Evolutionary conservation across 345 rosid genomes (phyloP), one percentile per base, ranked within the genome.

Genomic region (Citrus trifoliata): DNA sequence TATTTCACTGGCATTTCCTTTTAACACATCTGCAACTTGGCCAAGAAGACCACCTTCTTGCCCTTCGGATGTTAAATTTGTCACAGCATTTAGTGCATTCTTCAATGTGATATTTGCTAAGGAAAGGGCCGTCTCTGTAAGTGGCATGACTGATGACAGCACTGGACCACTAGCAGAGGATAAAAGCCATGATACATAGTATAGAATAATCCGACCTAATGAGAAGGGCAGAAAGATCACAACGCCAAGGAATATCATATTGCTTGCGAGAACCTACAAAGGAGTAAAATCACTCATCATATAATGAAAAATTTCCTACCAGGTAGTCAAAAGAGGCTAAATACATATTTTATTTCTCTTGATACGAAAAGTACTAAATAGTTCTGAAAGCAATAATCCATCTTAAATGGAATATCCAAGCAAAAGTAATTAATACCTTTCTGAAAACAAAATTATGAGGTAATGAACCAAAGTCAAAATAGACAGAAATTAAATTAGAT

Each of bases 211-310:
- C 80, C 99, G 93, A 76, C 99, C 99, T 21, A 97, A 62, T 22
- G 98, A 90, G 82, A 97, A 97, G 70, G 99, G 99, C 73, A 93
- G 87, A 74, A 97, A 91, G 87, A 97, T 88, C 67, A 97, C 93
- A 76, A 92, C 97, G 19, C 98, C 98, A 46, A 97, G 99, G 93
- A 97, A 97, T 86, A 97, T 97, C 95, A 94, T 93, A 82, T 94
- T 97, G 92, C 99, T 97, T 0, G 97, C 98, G 42, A 97, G 87
- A 82, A 97, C 99, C 99, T 97, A 96, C 79, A 87, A 73, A 76
- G 48, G 25, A 81, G 78, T 60, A 77, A 76, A 82, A 80, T 51
- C 32, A 38, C 38, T 61, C 38, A 51, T 55, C 27, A 64, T 40
- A 2, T n/a, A 42, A 56, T 38, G 24, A 76, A 65, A 69, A 53